Percentiles rank a stretch among this genome's conserved stretches.
Evolutionary conservation across 371 early-diverging fungal species (phyloP).

Genomic region (Mucor lusitanicus): DNA sequence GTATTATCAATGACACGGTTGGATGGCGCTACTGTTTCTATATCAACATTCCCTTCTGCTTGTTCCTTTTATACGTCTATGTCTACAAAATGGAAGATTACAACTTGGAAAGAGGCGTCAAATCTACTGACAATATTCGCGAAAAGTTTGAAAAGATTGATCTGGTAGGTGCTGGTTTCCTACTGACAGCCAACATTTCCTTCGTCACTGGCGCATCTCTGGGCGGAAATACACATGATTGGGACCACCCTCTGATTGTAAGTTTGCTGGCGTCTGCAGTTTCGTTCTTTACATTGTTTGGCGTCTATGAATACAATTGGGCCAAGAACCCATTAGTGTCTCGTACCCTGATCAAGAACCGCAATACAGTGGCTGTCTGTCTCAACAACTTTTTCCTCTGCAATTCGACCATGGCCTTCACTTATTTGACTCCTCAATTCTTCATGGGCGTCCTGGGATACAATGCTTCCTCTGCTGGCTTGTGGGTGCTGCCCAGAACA

Average conservation of each 20-base stretch:
- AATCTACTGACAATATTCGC: slow-evolving; percentile 1
- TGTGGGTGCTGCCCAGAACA: slow-evolving; percentile 40
- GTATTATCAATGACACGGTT: slow-evolving; percentile 53
- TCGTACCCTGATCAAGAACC: slow-evolving; percentile 31
- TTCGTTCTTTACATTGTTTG: slow-evolving; percentile 49
- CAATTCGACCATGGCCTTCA: slow-evolving; percentile 30
- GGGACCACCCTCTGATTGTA: slow-evolving; percentile 62
- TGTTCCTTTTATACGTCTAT: slow-evolving; percentile 41
- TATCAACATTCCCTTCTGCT: slow-evolving; percentile 72
- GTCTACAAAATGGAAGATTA: slow-evolving; percentile 33
- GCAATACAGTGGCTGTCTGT: slow-evolving; percentile 32
- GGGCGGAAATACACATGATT: slow-evolving; percentile 61
- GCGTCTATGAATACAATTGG: slow-evolving; percentile 57
- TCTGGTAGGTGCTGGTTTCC: slow-evolving; percentile 56
- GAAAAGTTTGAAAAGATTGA: slow-evolving; percentile 55
- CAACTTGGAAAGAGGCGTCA: slow-evolving; percentile 10
- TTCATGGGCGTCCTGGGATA: slow-evolving; percentile 49
- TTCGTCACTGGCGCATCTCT: slow-evolving; percentile 61
- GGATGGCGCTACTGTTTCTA: slow-evolving; percentile 73
- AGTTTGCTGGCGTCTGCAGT: slow-evolving; percentile 45
- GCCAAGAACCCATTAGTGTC: slow-evolving; percentile 68
- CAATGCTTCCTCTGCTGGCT: slow-evolving; percentile 38
- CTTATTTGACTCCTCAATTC: slow-evolving; percentile 39
- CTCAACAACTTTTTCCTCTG: slow-evolving; percentile 40
- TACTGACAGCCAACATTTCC: slow-evolving; percentile 52